Evolutionary conservation across 2,329 filamentous ascomycete genomes (phyloP).

Genomic region (Myrmaecium sp.): DNA sequence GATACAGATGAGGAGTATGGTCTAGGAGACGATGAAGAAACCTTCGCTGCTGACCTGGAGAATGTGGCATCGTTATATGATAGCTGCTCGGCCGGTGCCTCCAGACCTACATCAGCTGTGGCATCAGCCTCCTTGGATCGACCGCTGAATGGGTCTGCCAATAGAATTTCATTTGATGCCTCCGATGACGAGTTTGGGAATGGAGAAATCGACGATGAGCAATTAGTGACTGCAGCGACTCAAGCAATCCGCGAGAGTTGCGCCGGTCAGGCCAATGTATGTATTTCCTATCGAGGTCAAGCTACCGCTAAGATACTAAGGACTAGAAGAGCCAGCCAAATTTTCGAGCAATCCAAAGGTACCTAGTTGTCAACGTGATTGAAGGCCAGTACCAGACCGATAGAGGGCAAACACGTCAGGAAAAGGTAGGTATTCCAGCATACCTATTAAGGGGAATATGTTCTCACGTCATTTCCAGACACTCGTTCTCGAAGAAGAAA

Average conservation of each 20-base stretch:
- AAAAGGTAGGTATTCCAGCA: slow-evolving; percentile 45
- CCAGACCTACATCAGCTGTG: neutral
- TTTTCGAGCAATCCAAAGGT: slow-evolving; percentile 66
- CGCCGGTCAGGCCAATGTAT: slow-evolving; percentile 31
- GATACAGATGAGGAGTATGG: slow-evolving; percentile 28
- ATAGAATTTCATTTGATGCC: slow-evolving; percentile 23
- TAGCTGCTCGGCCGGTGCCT: slow-evolving; percentile 12
- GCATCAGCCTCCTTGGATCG: neutral
- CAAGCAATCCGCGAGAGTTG: slow-evolving; percentile 38
- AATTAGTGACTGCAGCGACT: slow-evolving; percentile 51
- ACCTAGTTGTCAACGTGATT: slow-evolving; percentile 59
- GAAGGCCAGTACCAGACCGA: slow-evolving; percentile 51
- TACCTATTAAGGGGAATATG: neutral
- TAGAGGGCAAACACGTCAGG: slow-evolving; percentile 40
- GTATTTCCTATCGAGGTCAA: slow-evolving; percentile 23
- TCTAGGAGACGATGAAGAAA: slow-evolving; percentile 25
- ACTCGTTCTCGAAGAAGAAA: slow-evolving; percentile 67
- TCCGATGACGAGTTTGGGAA: slow-evolving; percentile 59
- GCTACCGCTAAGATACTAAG: slow-evolving; percentile 39
- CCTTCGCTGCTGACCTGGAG: slow-evolving; percentile 41
- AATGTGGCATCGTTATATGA: slow-evolving; percentile 40
- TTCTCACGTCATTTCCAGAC: slow-evolving; percentile 39
- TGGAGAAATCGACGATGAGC: slow-evolving; percentile 55
- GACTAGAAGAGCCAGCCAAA: slow-evolving; percentile 47
- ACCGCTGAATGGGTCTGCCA: neutral